A percentile compares a stretch with the other conserved stretches of the same genome.
phyloP scores from a whole-genome alignment of 768 basidiomycete species.

The Boletus vinaceobasis region DNA sequence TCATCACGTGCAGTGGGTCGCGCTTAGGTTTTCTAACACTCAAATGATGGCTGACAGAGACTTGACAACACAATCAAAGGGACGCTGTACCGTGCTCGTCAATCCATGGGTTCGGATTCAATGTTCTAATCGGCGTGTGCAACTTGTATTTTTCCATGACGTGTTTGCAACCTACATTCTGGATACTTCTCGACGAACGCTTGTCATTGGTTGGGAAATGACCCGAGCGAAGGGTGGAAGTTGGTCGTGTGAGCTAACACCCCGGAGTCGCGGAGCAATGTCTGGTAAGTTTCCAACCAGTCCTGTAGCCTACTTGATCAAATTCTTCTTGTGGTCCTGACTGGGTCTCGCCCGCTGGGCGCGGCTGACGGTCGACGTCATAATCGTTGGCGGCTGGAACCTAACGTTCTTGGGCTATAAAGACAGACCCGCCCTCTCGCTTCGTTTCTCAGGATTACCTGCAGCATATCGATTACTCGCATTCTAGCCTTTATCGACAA shows the following conservation, averaged over 20 bases:
- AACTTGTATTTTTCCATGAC: not conserved
- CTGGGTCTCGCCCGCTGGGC: not conserved
- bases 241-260: no score
- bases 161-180: not conserved
- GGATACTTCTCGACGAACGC: not conserved
- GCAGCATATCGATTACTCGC: not conserved
- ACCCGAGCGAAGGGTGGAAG: no score
- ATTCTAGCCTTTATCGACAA: not conserved
- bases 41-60: not conserved
- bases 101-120: not conserved
- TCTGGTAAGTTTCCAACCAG: slow-evolving; percentile 3
- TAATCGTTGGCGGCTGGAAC: slow-evolving; percentile 5
- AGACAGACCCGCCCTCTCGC: not conserved
- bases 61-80: not conserved
- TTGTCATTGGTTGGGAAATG: no score
- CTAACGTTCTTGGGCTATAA: slow-evolving; percentile 9
- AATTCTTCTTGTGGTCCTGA: not conserved
- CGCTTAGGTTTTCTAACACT: not conserved
- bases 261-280: not conserved
- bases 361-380: slow-evolving; percentile 16
- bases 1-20: not conserved
- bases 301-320: not conserved
- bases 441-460: not conserved
- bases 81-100: not conserved
- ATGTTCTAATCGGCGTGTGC: not conserved